phyloP scores from a whole-genome alignment of 2,329 filamentous ascomycete genomes.

The Xylaria arbuscula region DNA sequence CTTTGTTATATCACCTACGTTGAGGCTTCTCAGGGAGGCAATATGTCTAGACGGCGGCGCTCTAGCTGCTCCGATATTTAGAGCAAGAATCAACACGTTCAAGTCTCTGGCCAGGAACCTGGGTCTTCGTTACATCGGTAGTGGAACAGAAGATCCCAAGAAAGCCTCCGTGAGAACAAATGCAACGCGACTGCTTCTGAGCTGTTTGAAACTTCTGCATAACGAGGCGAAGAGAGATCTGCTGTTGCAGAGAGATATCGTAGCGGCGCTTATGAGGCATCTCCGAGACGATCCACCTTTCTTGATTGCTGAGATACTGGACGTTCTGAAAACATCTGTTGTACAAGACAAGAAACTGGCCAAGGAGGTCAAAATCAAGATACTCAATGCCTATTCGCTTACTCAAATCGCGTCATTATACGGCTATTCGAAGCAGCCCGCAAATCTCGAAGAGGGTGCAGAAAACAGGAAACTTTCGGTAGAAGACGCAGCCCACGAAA shows the following conservation, averaged over 20 bases:
- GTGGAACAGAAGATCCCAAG: conserved; percentile 70
- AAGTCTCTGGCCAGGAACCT: conserved; percentile 85
- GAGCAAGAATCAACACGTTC: conserved; percentile 80
- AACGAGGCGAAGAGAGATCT: conserved; percentile 83
- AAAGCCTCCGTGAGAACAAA: conserved; percentile 86
- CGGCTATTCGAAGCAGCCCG: conserved; percentile 63
- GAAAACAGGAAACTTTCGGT: conserved; percentile 62
- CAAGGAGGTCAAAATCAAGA: conserved; percentile 77
- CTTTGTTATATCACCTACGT: conserved; percentile 86
- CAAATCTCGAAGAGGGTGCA: conserved; percentile 51
- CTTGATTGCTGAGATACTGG: conserved; percentile 79
- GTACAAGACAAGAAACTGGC: conserved; percentile 80
- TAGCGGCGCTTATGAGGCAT: conserved; percentile 77
- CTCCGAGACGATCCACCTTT: conserved; percentile 81
- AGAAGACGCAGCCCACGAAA: conserved; percentile 76
- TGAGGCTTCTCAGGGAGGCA: conserved; percentile 88
- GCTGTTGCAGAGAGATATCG: conserved; percentile 78
- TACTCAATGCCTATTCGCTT: conserved; percentile 80
- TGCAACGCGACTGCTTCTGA: conserved; percentile 82
- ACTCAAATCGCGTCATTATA: conserved; percentile 79
- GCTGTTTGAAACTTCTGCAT: conserved; percentile 81
- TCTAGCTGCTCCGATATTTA: conserved; percentile 80
- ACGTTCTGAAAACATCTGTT: conserved; percentile 75
- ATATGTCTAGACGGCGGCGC: conserved; percentile 86
- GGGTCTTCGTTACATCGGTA: conserved; percentile 70